Conservation (phyloP, 257 asterid species). For the Nicotiana undulata region DNA sequence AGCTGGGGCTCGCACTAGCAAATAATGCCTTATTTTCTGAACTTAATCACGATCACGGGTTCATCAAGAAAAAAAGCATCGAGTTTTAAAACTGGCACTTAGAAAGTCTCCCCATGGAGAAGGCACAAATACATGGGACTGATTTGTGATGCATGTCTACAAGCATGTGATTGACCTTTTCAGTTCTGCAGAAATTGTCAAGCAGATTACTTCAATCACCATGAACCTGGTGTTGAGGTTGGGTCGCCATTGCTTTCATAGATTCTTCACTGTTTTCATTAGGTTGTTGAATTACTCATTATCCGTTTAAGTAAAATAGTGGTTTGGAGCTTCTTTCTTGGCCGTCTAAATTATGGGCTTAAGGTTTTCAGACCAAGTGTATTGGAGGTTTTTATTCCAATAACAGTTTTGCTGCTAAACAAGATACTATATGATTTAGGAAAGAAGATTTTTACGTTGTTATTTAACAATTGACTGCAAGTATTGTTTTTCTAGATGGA, state of each 20-base stretch:
- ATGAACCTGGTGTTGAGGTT: conserved; percentile 22
- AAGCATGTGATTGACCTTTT: conserved; percentile 56
- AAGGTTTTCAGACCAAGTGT: not conserved
- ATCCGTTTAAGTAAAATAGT: not conserved
- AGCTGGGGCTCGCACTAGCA: not conserved
- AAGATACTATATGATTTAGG: not conserved
- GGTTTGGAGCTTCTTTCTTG: not conserved
- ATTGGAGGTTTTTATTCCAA: not conserved
- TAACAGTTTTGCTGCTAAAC: not conserved
- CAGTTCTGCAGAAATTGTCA: conserved; percentile 57
- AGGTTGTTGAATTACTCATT: not conserved
- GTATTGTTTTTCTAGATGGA: not conserved
- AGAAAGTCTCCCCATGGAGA: no score
- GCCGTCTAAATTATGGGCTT: not conserved
- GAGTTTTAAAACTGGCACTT: not conserved
- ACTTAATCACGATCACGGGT: not conserved
- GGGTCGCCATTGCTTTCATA: conserved; percentile 46
- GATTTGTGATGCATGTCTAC: conserved; percentile 38
- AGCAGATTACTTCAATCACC: conserved; percentile 58
- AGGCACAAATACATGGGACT: conserved; percentile 7
- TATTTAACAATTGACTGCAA: not conserved
- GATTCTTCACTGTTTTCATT: not conserved
- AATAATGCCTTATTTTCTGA: not conserved
- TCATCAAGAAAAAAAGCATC: not conserved
- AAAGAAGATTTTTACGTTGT: not conserved